These are phyloP conservation scores for Penicillium fimorum DNA, from an alignment of 495 filamentous ascomycete species.

Conservation along the genomic window DNA sequence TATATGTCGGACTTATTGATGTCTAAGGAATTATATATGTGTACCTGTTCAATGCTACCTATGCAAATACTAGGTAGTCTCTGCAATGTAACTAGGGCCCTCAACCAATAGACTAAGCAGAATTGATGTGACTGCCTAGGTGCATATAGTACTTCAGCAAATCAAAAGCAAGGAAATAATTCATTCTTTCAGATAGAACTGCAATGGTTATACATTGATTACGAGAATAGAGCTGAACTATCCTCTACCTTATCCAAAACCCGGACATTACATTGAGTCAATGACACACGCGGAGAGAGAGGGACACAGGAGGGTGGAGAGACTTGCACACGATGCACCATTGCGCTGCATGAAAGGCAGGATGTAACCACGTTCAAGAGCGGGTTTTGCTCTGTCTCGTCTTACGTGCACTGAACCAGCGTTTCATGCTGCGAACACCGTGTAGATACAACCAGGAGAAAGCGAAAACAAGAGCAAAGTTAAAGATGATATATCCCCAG, in stretches of 20 bases:
- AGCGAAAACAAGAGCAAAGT: constrained; percentile 50
- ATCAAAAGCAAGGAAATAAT: neutral
- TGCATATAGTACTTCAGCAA: neutral
- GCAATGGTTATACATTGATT: neutral
- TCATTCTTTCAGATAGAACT: neutral
- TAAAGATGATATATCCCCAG: constrained; percentile 55
- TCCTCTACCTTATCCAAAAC: neutral
- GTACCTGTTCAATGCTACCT: constrained; percentile 2
- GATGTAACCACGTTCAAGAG: neutral
- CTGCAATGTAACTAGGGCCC: constrained; percentile 2
- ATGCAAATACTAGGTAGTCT: neutral
- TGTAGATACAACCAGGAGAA: constrained; percentile 56
- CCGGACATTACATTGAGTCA: neutral
- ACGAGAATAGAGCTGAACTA: neutral
- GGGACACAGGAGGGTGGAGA: neutral
- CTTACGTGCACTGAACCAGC: constrained; percentile 42
- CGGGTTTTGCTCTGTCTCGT: constrained; percentile 27
- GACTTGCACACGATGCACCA: neutral
- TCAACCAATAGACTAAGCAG: neutral
- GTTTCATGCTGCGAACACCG: constrained; percentile 43
- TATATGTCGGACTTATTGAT: neutral
- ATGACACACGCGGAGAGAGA: neutral
- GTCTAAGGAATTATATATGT: neutral
- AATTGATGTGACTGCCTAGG: constrained; percentile 1
- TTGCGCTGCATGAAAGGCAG: neutral